Base-by-base conservation (phyloP, 2,329 filamentous ascomycete genomes). In the Verticillium longisporum region DNA sequence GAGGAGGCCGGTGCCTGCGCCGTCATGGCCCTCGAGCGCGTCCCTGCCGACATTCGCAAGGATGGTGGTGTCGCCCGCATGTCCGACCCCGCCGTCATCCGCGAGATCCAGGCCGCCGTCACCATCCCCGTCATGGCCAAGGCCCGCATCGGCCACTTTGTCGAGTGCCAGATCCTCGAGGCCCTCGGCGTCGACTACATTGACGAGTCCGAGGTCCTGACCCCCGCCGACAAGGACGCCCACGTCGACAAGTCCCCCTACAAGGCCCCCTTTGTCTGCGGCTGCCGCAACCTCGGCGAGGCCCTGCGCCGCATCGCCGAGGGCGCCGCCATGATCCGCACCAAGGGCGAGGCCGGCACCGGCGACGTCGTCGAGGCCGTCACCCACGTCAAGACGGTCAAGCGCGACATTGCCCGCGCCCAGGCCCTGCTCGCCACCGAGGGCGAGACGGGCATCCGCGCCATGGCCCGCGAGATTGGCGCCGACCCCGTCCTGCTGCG, bases 51-150 rank as follows among this genome's bases (percentile, higher is more conserved):
- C 77, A 99, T 99, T 75, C 88, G 95, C 69, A 88, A 83, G 64
- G 84, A 97, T 74, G 95, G 95, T 68, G 95, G 95, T 72, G 95
- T 99, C 26, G 92, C 92, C 13, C 90, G 95, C 76, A 99, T 99
- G 95, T 95, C 90, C 2, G 94, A 98, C 79, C 95, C 95, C 1
- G 80, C 84, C 69, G 91, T 97, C 85, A 98, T 98, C 83, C 89
- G 90, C 78, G 91, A 93, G 76, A 98, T 99, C 74, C 96, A 97
- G 87, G 86, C 83, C 3, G 88, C 92, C 50, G 95, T 98, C 56
- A 98, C 94, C 60, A 97, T 98, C 70, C 95, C 95, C 69, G 95
- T 99, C 76, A 98, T 99, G 95, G 95, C 95, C 66, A 99, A 99
- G 81, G 94, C 94, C 31, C 87, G 95, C 73, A 99, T 98, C 73